Conservation (phyloP, 305 asterid genomes). For the Fraxinus floribunda region DNA sequence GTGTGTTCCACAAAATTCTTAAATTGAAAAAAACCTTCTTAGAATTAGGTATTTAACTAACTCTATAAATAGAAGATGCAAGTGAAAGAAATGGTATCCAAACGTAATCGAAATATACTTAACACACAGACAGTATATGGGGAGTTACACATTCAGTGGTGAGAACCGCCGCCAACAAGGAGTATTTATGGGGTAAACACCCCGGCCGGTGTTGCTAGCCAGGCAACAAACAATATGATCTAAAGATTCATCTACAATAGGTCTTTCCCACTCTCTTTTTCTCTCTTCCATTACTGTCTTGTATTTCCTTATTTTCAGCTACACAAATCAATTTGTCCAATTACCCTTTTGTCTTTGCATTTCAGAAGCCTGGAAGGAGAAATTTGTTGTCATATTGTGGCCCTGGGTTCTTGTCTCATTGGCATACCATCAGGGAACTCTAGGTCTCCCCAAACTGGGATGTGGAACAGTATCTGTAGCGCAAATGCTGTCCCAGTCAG, state of each 20-base stretch:
- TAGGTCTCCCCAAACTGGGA: constrained; percentile 71
- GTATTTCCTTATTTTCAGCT: not conserved
- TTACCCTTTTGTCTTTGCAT: not conserved
- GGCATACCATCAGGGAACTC: constrained; percentile 46
- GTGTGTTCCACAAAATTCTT: not conserved
- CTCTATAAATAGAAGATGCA: not conserved
- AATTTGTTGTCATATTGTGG: not conserved
- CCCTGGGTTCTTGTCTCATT: not conserved
- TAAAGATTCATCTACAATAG: not conserved
- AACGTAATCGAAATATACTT: not conserved
- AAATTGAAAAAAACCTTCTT: not conserved
- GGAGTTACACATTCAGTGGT: not conserved
- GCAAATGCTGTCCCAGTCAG: constrained; percentile 97
- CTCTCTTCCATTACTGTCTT: not conserved
- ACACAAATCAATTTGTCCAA: not conserved
- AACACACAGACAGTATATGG: not conserved
- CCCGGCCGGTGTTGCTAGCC: not conserved
- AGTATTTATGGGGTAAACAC: not conserved
- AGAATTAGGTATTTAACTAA: not conserved
- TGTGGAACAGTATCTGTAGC: constrained; percentile 61
- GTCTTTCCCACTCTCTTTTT: not conserved
- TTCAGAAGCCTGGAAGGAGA: not conserved
- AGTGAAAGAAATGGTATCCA: not conserved
- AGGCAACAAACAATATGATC: not conserved
- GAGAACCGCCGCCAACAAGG: not conserved